These are phyloP conservation scores for Xylariaceae sp. DNA, from an alignment of 2,329 filamentous ascomycete genomes.

Conservation along the genomic window DNA sequence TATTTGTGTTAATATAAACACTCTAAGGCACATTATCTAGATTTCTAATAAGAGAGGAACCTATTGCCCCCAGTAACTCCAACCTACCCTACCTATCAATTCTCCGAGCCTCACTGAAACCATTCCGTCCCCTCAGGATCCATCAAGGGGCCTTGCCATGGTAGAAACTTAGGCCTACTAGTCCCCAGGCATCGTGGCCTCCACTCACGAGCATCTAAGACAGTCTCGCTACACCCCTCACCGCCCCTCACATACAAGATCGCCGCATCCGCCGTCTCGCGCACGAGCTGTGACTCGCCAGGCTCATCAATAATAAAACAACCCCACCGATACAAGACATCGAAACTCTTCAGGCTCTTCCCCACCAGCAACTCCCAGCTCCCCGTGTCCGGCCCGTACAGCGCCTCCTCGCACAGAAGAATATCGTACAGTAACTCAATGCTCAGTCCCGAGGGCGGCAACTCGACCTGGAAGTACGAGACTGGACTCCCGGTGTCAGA, in stretches of 20 bases:
- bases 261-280: slow-evolving; percentile 4
- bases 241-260: slow-evolving; percentile 16
- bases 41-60: too few species aligned
- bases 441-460: slow-evolving; percentile 4
- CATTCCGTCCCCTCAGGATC: slow-evolving; percentile 11
- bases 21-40: too few species aligned
- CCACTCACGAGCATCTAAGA: not conserved
- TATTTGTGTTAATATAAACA: too few species aligned
- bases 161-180: slow-evolving; percentile 6
- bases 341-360: slow-evolving; percentile 12
- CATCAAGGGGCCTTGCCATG: slow-evolving; percentile 19
- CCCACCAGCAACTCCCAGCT: slow-evolving; percentile 15
- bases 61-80: too few species aligned
- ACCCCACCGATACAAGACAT: slow-evolving; percentile 15
- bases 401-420: slow-evolving; percentile 19
- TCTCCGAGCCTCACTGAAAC: not conserved
- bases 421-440: slow-evolving; percentile 14
- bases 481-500: not conserved
- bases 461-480: slow-evolving; percentile 13
- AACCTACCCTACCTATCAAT: too few species aligned
- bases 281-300: not conserved
- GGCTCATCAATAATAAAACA: slow-evolving; percentile 8
- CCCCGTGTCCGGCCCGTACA: not conserved
- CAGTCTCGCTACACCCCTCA: not conserved
- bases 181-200: slow-evolving; percentile 4